Evolutionary conservation across 1,284 basidiomycete species (phyloP).

Genomic region (Trichosporon coremiiforme): DNA sequence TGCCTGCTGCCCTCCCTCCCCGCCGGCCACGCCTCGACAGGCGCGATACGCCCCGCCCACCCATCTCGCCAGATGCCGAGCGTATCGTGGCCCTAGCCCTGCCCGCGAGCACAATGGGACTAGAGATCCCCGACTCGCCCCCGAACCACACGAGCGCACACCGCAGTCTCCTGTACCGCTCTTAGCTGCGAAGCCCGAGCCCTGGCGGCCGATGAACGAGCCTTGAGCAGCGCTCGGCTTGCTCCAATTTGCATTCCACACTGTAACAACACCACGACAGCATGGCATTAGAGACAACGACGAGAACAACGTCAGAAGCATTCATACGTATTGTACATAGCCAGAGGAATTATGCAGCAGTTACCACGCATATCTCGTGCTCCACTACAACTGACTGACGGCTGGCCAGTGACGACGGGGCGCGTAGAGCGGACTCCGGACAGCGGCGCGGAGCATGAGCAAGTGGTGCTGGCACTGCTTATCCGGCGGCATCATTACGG

Average conservation of each 20-base stretch:
- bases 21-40: constrained; percentile 6
- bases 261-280: neutral
- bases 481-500: no score
- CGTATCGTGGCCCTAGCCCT: neutral
- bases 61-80: neutral
- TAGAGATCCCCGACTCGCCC: neutral
- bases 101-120: neutral
- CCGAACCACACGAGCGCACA: neutral
- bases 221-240: neutral
- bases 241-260: neutral
- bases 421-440: no score
- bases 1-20: neutral
- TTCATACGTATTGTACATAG: neutral
- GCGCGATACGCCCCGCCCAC: neutral
- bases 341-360: neutral
- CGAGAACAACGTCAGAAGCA: constrained; percentile 2
- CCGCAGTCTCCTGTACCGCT: neutral
- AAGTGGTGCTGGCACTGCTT: no score
- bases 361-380: neutral
- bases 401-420: no score
- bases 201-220: no score
- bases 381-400: neutral
- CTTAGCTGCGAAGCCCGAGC: no score
- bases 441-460: no score
- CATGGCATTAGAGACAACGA: neutral